Evolutionary conservation across 257 asterid species (phyloP).

Genomic region (Thymus mandschuricus): DNA sequence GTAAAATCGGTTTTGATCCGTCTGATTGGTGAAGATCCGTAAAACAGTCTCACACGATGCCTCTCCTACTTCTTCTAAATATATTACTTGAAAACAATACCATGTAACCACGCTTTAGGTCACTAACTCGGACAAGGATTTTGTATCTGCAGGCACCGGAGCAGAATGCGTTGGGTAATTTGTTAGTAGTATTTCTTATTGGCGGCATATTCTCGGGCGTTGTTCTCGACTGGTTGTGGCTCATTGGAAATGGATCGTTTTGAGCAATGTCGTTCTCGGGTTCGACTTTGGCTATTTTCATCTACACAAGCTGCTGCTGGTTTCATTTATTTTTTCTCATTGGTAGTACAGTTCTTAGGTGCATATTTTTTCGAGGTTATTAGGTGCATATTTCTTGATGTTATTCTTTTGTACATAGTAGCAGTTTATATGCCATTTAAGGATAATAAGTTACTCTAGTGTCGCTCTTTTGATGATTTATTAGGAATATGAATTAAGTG

Average conservation of each 20-base stretch:
- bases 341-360: too few species aligned
- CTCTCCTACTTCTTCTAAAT: too few species aligned
- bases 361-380: too few species aligned
- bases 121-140: not conserved
- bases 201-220: conserved; percentile 76
- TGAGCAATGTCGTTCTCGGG: not conserved
- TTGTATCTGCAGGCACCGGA: conserved; percentile 72
- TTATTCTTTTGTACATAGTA: too few species aligned
- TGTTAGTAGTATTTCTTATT: conserved; percentile 70
- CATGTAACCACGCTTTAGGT: too few species aligned
- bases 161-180: conserved; percentile 86
- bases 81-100: too few species aligned
- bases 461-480: not conserved
- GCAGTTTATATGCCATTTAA: too few species aligned
- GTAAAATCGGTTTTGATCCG: too few species aligned
- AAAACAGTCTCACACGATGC: too few species aligned
- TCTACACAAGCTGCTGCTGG: not conserved
- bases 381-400: too few species aligned
- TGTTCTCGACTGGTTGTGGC: conserved; percentile 88
- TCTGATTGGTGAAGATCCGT: too few species aligned
- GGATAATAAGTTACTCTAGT: not conserved
- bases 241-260: conserved; percentile 61
- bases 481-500: not conserved
- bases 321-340: too few species aligned
- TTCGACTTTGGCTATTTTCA: not conserved